phyloP scores from a whole-genome alignment of 805 yeast genomes.

The Tetrapisispora nanseiensis region DNA sequence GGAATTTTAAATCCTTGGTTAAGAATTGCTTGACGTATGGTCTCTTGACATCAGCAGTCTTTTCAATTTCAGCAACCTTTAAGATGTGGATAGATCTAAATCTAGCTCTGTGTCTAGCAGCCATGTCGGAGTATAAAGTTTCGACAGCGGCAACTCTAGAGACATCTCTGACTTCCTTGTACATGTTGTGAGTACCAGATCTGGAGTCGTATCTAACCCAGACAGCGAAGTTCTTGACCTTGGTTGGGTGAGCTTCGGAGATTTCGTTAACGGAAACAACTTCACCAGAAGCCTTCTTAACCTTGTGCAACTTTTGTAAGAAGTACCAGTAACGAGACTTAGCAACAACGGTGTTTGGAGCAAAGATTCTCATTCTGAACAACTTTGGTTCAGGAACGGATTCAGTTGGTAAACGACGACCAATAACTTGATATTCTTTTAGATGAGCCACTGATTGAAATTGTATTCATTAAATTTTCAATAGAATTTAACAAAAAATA shows the following conservation, averaged over 20 bases:
- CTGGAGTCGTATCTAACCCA: conserved; percentile 99
- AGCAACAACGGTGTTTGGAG: conserved; percentile 4
- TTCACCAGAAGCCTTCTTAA: conserved; percentile 99
- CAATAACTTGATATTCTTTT: conserved; percentile 99
- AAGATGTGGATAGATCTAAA: conserved; percentile 98
- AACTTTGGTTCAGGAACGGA: conserved; percentile 98
- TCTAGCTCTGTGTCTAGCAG: conserved; percentile 99
- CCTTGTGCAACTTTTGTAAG: conserved; percentile 98
- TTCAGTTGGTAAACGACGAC: conserved; percentile 99
- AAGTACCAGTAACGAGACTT: conserved; percentile 99
- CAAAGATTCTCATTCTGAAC: conserved; percentile 91
- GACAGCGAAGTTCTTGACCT: conserved; percentile 98
- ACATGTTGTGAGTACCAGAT: conserved; percentile 99
- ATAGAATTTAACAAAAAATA: conserved; percentile 1
- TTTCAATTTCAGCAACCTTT: conserved; percentile 97
- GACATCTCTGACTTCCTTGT: conserved; percentile 99
- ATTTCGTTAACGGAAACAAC: conserved; percentile 86
- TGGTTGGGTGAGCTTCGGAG: conserved; percentile 93
- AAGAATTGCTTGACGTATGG: conserved; percentile 97
- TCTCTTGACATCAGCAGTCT: conserved; percentile 97
- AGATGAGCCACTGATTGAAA: conserved; percentile 71
- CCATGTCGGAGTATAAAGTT: conserved; percentile 98
- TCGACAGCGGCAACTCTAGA: conserved; percentile 98
- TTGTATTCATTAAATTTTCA: not conserved
- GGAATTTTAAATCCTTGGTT: conserved; percentile 94